Evolutionary conservation across 1,139 yeast genomes (phyloP).

Genomic region (Candida sp.): DNA sequence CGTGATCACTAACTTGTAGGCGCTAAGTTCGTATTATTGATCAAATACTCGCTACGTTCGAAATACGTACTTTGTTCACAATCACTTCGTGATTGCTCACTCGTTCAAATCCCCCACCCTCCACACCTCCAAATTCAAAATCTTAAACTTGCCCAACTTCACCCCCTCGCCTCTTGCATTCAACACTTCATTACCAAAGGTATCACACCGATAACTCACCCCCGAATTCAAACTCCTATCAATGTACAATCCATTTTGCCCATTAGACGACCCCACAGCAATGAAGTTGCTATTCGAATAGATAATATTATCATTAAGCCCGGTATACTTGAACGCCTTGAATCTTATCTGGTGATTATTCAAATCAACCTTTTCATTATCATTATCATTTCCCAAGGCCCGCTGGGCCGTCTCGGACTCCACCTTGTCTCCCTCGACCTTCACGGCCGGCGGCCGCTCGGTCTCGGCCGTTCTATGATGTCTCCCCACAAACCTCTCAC

Average conservation of each 20-base stretch:
- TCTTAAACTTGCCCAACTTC: conserved; percentile 54
- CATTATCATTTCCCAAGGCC: neutral
- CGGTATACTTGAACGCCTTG: conserved; percentile 86
- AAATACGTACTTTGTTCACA: too few relatives aligned
- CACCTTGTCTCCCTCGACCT: too few relatives aligned
- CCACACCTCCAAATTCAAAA: conserved; percentile 87
- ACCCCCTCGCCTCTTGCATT: conserved; percentile 32
- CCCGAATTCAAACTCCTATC: conserved; percentile 75
- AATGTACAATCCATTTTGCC: conserved; percentile 90
- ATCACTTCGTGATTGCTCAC: too few relatives aligned
- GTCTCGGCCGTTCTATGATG: conserved; percentile 3
- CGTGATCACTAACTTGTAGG: too few relatives aligned
- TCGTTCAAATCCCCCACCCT: conserved; percentile 43
- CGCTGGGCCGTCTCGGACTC: neutral
- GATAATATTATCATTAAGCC: conserved; percentile 80
- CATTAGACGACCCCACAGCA: conserved; percentile 86
- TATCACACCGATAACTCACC: conserved; percentile 71
- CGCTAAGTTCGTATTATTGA: too few relatives aligned
- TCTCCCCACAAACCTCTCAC: conserved; percentile 27
- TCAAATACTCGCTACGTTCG: too few relatives aligned
- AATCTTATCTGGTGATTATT: conserved; percentile 33
- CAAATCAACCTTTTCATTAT: conserved; percentile 2
- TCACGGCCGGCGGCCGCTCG: neutral
- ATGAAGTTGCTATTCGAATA: conserved; percentile 78
- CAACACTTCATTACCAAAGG: conserved; percentile 88